phyloP scores from a whole-genome alignment of 1,284 basidiomycete species.

The Austroboletus niveus region DNA sequence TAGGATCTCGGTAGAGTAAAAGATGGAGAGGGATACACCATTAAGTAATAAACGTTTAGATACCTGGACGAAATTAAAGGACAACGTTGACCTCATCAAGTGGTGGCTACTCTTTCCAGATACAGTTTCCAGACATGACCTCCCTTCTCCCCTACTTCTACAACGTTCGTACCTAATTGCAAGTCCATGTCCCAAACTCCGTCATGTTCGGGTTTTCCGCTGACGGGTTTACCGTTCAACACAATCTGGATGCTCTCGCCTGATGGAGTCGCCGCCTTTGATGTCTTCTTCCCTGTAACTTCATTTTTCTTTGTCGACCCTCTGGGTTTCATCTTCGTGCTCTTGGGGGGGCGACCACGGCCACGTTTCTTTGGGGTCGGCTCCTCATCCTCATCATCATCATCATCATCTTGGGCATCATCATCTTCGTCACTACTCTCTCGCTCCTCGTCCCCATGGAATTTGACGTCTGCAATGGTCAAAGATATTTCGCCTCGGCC shows the following conservation, averaged over 20 bases:
- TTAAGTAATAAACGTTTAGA: conserved; percentile 35
- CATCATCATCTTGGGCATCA: conserved; percentile 28
- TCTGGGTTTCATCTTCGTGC: conserved; percentile 35
- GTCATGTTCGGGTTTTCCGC: conserved; percentile 39
- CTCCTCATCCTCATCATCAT: conserved; percentile 43
- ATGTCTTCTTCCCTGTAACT: conserved; percentile 32
- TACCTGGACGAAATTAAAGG: conserved; percentile 12
- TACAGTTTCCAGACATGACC: conserved; percentile 67
- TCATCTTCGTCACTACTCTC: conserved; percentile 50
- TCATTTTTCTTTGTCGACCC: conserved; percentile 24
- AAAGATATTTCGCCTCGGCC: conserved; percentile 51
- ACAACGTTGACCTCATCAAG: conserved; percentile 15
- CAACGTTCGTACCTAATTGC: conserved; percentile 49
- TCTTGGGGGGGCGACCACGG: conserved; percentile 33
- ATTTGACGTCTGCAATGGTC: conserved; percentile 50
- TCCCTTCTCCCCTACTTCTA: conserved; percentile 70
- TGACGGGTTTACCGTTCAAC: conserved; percentile 46
- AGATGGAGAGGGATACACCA: conserved; percentile 29
- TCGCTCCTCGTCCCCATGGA: conserved; percentile 46
- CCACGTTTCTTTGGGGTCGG: conserved; percentile 36
- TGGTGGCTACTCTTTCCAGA: conserved; percentile 40
- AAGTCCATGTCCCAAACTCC: conserved; percentile 57
- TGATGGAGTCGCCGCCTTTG: conserved; percentile 36
- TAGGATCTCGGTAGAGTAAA: conserved; percentile 27
- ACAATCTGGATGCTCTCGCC: conserved; percentile 50